Evolutionary conservation across 78 protist species (phyloP), one percentile per base, ranked within the genome.

Genomic region (Dictyostelium brefeldianum): DNA sequence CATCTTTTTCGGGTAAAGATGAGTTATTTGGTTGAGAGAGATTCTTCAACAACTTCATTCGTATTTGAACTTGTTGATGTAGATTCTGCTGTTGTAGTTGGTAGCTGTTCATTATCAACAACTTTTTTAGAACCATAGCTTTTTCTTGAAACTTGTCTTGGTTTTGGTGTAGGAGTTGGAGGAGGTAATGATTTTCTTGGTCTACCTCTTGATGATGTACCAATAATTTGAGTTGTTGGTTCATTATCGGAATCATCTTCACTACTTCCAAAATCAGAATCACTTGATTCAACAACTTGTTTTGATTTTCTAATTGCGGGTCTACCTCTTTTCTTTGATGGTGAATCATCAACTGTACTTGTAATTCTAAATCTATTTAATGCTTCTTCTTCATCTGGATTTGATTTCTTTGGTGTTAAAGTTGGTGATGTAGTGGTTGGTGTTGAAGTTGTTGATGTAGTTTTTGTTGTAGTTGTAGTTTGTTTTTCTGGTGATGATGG

Each of bases 311-410:
- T n/a, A 4, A 17, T 25, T 3, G 70, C 27, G 0, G 64, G 5
- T 6, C 27, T 56, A 15, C 31, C 25, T n/a, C 17, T 59, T 8
- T 20, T 54, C 7, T 20, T 56, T 5, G 65, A 20, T 5, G 22
- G 18, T 56, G 5, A 20, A 9, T 57, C 29, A 11, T 62, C 11
- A 62, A 9, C 25, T 59, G 69, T 25, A 22, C 25, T 59, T 59
- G 69, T 59, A 59, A 59, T 59, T 59, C 69, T 59, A 59, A 59
- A 59, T 59, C 25, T 25, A 59, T 59, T 59, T 59, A 59, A 59
- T 10, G 69, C 69, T 1, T 25, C 31, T 3, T 59, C 69, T n/a
- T 59, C 69, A 22, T 59, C 69, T 6, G 7, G n/a, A 59, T 9
- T 59, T n/a, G 69, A 59, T 22, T 8, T 59, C 29, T 59, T 59